A percentile compares a stretch with the other conserved stretches of the same genome.
Evolutionary conservation across 495 filamentous ascomycete genomes (phyloP).

Genomic region (Penicillium samsonianum): DNA sequence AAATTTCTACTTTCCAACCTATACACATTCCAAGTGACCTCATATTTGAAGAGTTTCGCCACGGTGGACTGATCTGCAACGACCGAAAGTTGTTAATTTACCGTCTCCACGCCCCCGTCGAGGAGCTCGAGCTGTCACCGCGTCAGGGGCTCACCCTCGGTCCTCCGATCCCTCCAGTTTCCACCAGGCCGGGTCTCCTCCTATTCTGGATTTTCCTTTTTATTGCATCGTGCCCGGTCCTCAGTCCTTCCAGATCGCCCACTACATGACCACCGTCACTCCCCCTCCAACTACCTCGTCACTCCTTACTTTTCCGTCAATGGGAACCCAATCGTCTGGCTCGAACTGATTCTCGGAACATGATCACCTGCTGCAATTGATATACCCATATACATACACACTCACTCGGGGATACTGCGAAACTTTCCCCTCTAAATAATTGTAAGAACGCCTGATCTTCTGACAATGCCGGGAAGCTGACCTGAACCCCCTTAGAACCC

Average conservation of each 20-base stretch:
- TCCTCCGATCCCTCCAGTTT: conserved; percentile 38
- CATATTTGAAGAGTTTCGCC: conserved; percentile 7
- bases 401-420: conserved; percentile 5
- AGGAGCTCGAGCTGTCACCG: conserved; percentile 44
- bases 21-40: background rate
- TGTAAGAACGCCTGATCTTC: conserved; percentile 13
- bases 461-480: conserved; percentile 18
- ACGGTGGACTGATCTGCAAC: conserved; percentile 35
- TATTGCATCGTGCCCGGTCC: conserved; percentile 37
- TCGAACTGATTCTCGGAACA: conserved; percentile 19
- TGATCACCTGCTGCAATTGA: conserved; percentile 29
- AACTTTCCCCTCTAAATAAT: conserved; percentile 28
- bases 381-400: conserved; percentile 13
- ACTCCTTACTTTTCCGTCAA: conserved; percentile 30
- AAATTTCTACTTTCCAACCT: background rate
- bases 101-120: conserved; percentile 46
- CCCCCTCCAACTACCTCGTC: conserved; percentile 32
- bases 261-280: conserved; percentile 21
- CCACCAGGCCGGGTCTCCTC: conserved; percentile 39
- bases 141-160: conserved; percentile 45
- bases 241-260: conserved; percentile 41
- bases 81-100: conserved; percentile 34
- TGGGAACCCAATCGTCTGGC: conserved; percentile 12
- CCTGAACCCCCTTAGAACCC: conserved; percentile 18
- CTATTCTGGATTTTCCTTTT: conserved; percentile 43